phyloP scores from a whole-genome alignment of 306 rosid genomes.

The Dryas octopetala region DNA sequence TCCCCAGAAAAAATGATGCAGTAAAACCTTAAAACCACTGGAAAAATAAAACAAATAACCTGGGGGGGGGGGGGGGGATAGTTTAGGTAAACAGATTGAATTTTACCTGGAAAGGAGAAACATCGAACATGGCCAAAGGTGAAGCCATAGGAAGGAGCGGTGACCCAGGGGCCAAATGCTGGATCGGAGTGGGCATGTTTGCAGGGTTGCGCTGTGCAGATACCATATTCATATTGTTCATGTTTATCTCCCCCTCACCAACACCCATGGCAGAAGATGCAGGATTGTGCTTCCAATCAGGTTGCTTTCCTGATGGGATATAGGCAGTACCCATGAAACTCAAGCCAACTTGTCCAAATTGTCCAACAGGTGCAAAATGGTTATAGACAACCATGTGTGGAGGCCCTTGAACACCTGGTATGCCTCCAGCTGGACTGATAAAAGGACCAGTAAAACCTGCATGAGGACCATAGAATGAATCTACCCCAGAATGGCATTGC shows the following conservation, averaged over 20 bases:
- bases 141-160: conserved; percentile 89
- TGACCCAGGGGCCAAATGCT: conserved; percentile 98
- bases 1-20: background rate
- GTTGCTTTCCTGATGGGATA: conserved; percentile 94
- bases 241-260: conserved; percentile 70
- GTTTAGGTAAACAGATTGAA: conserved; percentile 8
- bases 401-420: conserved; percentile 93
- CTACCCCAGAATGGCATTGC: conserved; percentile 90
- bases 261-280: conserved; percentile 56
- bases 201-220: conserved; percentile 64
- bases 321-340: conserved; percentile 97
- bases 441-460: conserved; percentile 89
- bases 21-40: background rate
- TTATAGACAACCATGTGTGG: conserved; percentile 98
- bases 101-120: conserved; percentile 91
- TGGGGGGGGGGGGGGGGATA: background rate
- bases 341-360: conserved; percentile 95
- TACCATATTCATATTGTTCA: conserved; percentile 65
- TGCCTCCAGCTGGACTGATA: conserved; percentile 83
- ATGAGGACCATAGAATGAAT: conserved; percentile 92
- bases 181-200: conserved; percentile 67
- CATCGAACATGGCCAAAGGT: conserved; percentile 89
- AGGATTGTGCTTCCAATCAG: conserved; percentile 94
- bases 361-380: conserved; percentile 97
- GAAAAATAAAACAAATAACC: no score